Conservation (phyloP, 225 moss, liverwort and hornwort genomes). For the Physcomitrium patens region DNA sequence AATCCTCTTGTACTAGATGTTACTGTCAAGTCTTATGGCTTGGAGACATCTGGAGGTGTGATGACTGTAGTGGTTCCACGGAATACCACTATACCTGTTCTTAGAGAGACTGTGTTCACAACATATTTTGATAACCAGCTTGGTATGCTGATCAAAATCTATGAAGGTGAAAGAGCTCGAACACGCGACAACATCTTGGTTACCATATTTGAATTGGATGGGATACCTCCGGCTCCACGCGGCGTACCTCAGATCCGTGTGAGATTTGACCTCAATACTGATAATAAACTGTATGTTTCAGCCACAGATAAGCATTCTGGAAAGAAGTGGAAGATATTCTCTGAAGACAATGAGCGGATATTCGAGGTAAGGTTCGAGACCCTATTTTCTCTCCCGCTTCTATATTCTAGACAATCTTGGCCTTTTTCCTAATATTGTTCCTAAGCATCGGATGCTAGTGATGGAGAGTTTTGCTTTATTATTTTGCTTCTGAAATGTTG, state of each 20-base stretch:
- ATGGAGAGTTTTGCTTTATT: neutral
- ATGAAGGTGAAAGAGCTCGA: constrained; percentile 51
- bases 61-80: constrained; percentile 50
- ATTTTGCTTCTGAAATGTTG: neutral
- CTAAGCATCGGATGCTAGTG: neutral
- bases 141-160: constrained; percentile 49
- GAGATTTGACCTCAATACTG: constrained; percentile 42
- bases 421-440: neutral
- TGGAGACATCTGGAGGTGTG: constrained; percentile 56
- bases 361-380: neutral
- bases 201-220: constrained; percentile 38
- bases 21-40: constrained; percentile 43
- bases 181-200: constrained; percentile 46
- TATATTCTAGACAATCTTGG: neutral
- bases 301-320: constrained; percentile 50
- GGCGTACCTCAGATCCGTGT: constrained; percentile 59
- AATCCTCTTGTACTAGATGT: constrained; percentile 44
- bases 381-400: neutral
- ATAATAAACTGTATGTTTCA: constrained; percentile 35
- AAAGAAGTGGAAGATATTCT: constrained; percentile 49
- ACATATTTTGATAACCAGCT: constrained; percentile 47
- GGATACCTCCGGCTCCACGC: constrained; percentile 9
- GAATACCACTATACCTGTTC: constrained; percentile 52
- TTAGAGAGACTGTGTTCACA: constrained; percentile 36
- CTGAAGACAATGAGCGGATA: too few species aligned